Conservation (phyloP, 1,284 basidiomycete species). For the Marasmius sp. region DNA sequence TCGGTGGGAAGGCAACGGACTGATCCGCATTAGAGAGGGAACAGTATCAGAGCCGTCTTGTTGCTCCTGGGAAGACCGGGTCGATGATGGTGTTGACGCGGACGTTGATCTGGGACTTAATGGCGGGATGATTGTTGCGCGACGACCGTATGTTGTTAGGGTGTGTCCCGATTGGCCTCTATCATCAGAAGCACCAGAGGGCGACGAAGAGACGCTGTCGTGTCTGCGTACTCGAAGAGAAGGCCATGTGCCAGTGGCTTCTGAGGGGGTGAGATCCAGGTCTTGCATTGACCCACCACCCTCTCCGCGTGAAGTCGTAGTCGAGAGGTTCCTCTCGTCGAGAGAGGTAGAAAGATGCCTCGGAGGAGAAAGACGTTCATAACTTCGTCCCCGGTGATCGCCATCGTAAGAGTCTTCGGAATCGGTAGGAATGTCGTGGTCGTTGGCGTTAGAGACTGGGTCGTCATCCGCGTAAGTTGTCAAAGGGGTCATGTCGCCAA, state of each 20-base stretch:
- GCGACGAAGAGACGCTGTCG: background rate
- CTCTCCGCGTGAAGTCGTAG: background rate
- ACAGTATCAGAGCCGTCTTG: constrained; percentile 8
- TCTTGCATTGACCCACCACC: background rate
- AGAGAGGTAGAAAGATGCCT: background rate
- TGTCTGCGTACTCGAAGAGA: constrained; percentile 5
- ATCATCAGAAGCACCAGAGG: background rate
- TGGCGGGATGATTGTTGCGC: background rate
- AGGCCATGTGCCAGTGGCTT: constrained; percentile 11
- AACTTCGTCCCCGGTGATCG: background rate
- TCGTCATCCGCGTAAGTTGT: background rate
- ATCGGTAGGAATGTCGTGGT: background rate
- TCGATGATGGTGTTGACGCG: constrained; percentile 1
- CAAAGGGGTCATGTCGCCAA: background rate
- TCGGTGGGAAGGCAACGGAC: constrained; percentile 31
- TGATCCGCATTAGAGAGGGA: constrained; percentile 26
- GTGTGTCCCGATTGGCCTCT: background rate
- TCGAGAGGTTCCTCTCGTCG: background rate
- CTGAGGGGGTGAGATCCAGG: constrained; percentile 7
- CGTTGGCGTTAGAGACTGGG: background rate
- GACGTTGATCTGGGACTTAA: background rate
- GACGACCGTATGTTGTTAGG: constrained; percentile 2
- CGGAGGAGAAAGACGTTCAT: background rate
- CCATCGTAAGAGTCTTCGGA: background rate
- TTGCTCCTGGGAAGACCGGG: constrained; percentile 2